Conservation (phyloP, 345 rosid species). For the Corymbia maculata region DNA sequence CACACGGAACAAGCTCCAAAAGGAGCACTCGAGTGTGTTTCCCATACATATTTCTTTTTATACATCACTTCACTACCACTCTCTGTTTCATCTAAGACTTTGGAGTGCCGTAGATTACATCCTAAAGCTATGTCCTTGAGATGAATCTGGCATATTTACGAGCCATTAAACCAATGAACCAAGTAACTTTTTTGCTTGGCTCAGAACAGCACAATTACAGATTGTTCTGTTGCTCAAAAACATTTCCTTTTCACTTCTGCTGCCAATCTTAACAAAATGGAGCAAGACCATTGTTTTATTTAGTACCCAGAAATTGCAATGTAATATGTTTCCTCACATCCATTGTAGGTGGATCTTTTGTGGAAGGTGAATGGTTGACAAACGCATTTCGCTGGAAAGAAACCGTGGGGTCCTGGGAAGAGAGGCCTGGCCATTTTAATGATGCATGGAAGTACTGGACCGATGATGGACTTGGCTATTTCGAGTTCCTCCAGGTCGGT, state of each 20-base stretch:
- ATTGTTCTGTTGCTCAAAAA: neutral
- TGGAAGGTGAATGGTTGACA: constrained; percentile 90
- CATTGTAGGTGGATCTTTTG: constrained; percentile 79
- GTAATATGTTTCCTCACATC: neutral
- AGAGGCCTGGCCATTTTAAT: constrained; percentile 94
- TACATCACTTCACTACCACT: neutral
- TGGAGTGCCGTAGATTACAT: neutral
- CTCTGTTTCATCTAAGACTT: neutral
- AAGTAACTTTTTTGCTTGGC: neutral
- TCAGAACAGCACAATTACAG: neutral
- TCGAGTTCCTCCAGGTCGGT: constrained; percentile 79
- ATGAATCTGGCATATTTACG: neutral
- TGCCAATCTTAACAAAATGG: neutral
- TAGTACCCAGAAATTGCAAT: neutral
- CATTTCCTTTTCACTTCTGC: neutral
- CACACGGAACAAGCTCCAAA: neutral
- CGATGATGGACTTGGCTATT: constrained; percentile 89
- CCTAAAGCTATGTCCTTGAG: neutral
- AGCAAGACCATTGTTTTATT: neutral
- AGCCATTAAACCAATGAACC: neutral
- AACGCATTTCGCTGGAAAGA: constrained; percentile 97
- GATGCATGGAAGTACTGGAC: constrained; percentile 99
- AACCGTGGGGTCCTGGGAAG: constrained; percentile 91
- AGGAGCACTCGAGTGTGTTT: neutral
- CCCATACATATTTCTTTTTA: neutral